phyloP scores from a whole-genome alignment of 306 rosid species.

The Cyclanthera cordifolia region DNA sequence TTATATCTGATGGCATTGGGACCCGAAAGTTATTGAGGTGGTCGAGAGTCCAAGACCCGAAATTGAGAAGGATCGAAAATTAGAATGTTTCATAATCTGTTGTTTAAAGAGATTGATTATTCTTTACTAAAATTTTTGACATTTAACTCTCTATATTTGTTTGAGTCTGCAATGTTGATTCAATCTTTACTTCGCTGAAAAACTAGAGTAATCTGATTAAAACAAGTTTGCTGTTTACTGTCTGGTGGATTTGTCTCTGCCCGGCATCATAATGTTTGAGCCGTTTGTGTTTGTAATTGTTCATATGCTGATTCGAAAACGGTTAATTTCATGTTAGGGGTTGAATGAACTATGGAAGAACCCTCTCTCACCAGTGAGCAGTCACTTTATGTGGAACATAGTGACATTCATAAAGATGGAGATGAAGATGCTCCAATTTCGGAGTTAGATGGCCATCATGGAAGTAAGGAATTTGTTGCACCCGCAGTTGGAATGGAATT shows the following conservation, averaged over 20 bases:
- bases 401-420: conserved; percentile 39
- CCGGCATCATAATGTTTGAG: not conserved
- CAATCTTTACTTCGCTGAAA: not conserved
- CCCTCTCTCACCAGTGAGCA: conserved; percentile 34
- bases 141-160: not conserved
- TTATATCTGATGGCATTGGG: not conserved
- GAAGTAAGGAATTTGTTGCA: conserved; percentile 53
- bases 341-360: conserved; percentile 51
- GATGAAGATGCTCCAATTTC: conserved; percentile 23
- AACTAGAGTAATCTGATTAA: not conserved
- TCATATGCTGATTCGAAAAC: conserved; percentile 4
- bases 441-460: conserved; percentile 45
- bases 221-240: not conserved
- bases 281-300: not conserved
- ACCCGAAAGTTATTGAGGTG: not conserved
- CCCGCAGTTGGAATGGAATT: conserved; percentile 96
- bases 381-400: conserved; percentile 39
- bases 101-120: not conserved
- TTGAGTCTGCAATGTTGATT: not conserved
- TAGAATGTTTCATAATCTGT: not conserved
- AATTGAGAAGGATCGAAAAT: not conserved
- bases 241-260: not conserved
- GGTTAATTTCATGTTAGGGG: conserved; percentile 1
- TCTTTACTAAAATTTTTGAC: not conserved
- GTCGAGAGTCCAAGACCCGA: not conserved